phyloP scores from a whole-genome alignment of 1,284 basidiomycete species.

The Austroboletus niveus region DNA sequence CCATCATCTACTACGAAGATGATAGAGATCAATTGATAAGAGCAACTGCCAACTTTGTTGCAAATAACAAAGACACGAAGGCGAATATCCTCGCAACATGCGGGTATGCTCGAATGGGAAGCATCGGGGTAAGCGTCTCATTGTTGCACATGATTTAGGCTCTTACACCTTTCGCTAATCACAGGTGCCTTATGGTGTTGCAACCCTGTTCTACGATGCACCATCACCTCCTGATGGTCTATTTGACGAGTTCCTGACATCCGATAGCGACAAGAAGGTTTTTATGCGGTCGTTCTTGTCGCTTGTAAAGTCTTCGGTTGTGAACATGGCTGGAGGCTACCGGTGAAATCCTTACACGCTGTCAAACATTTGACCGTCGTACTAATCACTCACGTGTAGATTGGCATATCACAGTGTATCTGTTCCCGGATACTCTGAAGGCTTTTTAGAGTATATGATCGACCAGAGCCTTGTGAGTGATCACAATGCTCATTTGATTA shows the following conservation, averaged over 20 bases:
- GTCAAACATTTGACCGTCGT: background rate
- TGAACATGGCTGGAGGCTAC: slow-evolving; percentile 19
- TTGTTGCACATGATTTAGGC: background rate
- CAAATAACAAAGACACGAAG: slow-evolving; percentile 56
- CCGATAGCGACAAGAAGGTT: slow-evolving; percentile 27
- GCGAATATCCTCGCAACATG: slow-evolving; percentile 56
- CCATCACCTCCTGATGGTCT: slow-evolving; percentile 41
- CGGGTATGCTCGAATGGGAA: slow-evolving; percentile 35
- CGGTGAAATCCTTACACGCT: slow-evolving; percentile 29
- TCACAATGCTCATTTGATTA: too few species aligned
- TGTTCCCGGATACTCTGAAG: slow-evolving; percentile 18
- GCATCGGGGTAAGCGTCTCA: slow-evolving; percentile 23
- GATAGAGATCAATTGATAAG: slow-evolving; percentile 21
- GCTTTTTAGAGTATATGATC: slow-evolving; percentile 14
- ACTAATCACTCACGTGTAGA: slow-evolving; percentile 8
- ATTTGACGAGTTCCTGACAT: slow-evolving; percentile 41
- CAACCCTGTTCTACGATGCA: slow-evolving; percentile 43
- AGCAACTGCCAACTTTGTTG: slow-evolving; percentile 53
- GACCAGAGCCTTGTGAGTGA: slow-evolving; percentile 19
- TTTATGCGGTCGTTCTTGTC: slow-evolving; percentile 38
- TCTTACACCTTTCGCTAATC: too few species aligned
- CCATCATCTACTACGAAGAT: slow-evolving; percentile 41
- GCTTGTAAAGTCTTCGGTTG: slow-evolving; percentile 29
- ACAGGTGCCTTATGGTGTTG: slow-evolving; percentile 5
- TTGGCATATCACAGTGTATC: slow-evolving; percentile 23